Percentiles rank a stretch among this genome's conserved stretches.
These are phyloP conservation scores for Peronospora belbahrii DNA, from an alignment of 352 stramenopile genomes.

Conservation along the genomic window DNA sequence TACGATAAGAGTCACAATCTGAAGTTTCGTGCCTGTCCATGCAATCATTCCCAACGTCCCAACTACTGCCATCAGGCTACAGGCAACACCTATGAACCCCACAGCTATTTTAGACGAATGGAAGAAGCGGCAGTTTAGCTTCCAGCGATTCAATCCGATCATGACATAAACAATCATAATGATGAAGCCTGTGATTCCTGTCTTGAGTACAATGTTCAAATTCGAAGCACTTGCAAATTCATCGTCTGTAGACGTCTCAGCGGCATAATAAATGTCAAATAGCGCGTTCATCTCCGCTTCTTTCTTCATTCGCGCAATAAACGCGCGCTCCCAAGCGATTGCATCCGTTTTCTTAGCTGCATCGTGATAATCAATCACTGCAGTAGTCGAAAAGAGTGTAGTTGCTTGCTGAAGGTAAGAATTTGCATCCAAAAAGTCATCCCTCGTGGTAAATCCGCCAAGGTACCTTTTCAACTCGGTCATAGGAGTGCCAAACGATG, in stretches of 20 bases:
- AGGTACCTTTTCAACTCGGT: slow-evolving; percentile 50
- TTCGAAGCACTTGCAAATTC: slow-evolving; percentile 51
- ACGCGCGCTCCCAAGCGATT: slow-evolving; percentile 60
- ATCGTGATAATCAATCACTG: slow-evolving; percentile 51
- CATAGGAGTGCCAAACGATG: slow-evolving; percentile 50
- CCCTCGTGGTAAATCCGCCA: slow-evolving; percentile 27
- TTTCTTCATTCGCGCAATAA: slow-evolving; percentile 50
- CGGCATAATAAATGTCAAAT: slow-evolving; percentile 60
- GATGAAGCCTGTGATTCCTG: slow-evolving; percentile 42
- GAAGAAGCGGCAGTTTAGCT: slow-evolving; percentile 40
- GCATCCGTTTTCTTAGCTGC: slow-evolving; percentile 31
- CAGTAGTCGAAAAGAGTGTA: slow-evolving; percentile 34
- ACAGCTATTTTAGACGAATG: slow-evolving; percentile 56
- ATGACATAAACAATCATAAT: slow-evolving; percentile 69
- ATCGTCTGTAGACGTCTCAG: slow-evolving; percentile 48
- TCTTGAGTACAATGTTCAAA: slow-evolving; percentile 32
- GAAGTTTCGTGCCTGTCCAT: slow-evolving; percentile 51
- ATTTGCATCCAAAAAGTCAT: slow-evolving; percentile 13
- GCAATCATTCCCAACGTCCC: slow-evolving; percentile 62
- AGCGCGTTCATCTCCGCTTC: slow-evolving; percentile 38
- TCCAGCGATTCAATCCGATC: slow-evolving; percentile 60
- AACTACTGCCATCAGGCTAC: slow-evolving; percentile 52
- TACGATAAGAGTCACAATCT: slow-evolving; percentile 65
- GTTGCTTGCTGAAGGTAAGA: slow-evolving; percentile 36
- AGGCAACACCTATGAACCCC: slow-evolving; percentile 54